phyloP scores from a whole-genome alignment of 768 basidiomycete species.

The Hortiboletus campestris region DNA sequence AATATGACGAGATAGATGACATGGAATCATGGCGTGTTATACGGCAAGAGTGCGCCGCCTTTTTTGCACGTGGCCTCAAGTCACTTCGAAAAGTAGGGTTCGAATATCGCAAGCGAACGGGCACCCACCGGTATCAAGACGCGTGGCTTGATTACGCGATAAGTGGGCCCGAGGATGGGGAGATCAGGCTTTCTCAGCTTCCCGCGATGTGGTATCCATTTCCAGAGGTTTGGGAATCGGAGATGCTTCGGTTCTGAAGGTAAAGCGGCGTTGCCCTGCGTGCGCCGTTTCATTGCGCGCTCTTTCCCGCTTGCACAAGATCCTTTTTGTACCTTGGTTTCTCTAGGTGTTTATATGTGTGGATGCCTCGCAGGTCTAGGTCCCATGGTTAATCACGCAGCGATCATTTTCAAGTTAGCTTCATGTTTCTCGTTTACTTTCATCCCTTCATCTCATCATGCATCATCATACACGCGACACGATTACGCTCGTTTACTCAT shows the following conservation, averaged over 20 bases:
- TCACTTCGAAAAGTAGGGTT: constrained; percentile 33
- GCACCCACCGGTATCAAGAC: constrained; percentile 36
- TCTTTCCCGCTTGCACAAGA: not conserved
- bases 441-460: constrained; percentile 6
- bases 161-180: constrained; percentile 18
- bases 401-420: constrained; percentile 5
- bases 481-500: constrained; percentile 12
- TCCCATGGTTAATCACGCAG: constrained; percentile 17
- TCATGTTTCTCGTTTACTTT: constrained; percentile 2
- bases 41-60: constrained; percentile 27
- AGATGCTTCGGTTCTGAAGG: constrained; percentile 22
- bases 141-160: constrained; percentile 36
- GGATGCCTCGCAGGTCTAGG: constrained; percentile 18
- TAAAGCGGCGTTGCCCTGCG: not conserved
- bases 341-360: constrained; percentile 1
- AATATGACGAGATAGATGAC: constrained; percentile 33
- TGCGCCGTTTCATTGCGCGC: not conserved
- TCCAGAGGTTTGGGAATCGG: constrained; percentile 35
- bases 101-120: constrained; percentile 37
- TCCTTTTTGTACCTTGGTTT: not conserved
- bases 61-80: constrained; percentile 33
- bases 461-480: constrained; percentile 16
- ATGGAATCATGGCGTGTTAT: constrained; percentile 32
- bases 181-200: constrained; percentile 20
- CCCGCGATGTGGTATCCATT: constrained; percentile 34